Conservation (phyloP, 257 asterid species). For the Solanum infundibuliforme region DNA sequence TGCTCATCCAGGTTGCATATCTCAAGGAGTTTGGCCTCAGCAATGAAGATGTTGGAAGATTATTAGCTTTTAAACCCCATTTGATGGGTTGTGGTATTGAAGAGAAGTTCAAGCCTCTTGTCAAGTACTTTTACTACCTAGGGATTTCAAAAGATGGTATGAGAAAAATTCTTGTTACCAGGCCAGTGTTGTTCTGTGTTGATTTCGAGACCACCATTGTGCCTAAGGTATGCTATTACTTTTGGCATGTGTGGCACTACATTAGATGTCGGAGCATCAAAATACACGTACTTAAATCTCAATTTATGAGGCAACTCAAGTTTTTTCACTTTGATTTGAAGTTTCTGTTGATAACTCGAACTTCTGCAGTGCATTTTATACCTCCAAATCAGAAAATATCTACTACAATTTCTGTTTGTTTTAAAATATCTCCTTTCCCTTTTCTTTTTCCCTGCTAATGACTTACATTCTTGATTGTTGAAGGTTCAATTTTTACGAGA, state of each 20-base stretch:
- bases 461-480: background rate
- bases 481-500: conserved; percentile 88
- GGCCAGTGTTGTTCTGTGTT: conserved; percentile 74
- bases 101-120: conserved; percentile 80
- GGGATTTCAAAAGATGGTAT: conserved; percentile 82
- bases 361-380: background rate
- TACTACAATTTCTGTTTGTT: background rate
- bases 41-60: conserved; percentile 67
- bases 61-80: conserved; percentile 84
- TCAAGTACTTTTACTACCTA: conserved; percentile 82
- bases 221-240: conserved; percentile 56
- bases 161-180: conserved; percentile 73
- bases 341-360: background rate
- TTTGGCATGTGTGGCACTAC: background rate
- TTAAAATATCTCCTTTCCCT: background rate
- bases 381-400: background rate
- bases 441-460: background rate
- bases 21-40: conserved; percentile 77
- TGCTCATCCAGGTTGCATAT: conserved; percentile 49
- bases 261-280: background rate
- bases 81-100: conserved; percentile 90
- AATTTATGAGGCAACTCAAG: background rate
- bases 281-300: background rate
- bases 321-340: background rate
- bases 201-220: conserved; percentile 68